Evolutionary conservation across 768 basidiomycete genomes (phyloP), one percentile per base, ranked within the genome.

Genomic region (Podaxis rugospora): DNA sequence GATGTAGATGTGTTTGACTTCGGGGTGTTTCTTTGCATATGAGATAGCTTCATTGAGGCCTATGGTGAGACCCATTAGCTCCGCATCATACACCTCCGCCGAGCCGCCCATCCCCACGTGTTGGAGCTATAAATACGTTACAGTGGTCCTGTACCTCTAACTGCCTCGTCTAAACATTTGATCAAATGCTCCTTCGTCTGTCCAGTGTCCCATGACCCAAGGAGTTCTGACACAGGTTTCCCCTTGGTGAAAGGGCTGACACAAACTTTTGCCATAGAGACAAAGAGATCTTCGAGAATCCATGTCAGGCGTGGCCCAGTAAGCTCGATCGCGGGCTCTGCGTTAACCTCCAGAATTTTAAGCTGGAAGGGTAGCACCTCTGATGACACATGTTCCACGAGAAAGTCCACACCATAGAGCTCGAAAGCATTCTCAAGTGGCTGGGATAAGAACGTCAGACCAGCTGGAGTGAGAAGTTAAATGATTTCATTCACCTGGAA

Each of bases 251-350:
- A 95, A 1, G 94, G 92, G 54, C 77, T 78, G 1, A 96, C 80
- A 65, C 87, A 89, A 25, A 85, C 80, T 63, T 81, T 75, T 1
- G 84, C 85, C 16, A 92, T 89, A 0, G 84, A 80, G 36, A 75
- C 75, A 75, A 97, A 96, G 56, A 97, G 76, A 64, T 91, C 89
- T 66, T 89, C 84, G 56, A 97, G 74, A 49, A 95, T 85, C 83
- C 90, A 90, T 16, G 84, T 82, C 37, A 98, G 74, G 28, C 93
- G 81, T 37, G 87, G 82, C 1, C 95, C 97, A 0, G 95, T 95
- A 57, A 96, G 82, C 67, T 95, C 92, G 61, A 98, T 96, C 47
- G 97, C 97, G 1, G 97, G 96, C 64, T 95, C 95, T 5, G 96
- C 87, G 69, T 99, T 99, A 67, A 96, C 80, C 72, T 98, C 97